phyloP scores from a whole-genome alignment of 2,329 filamentous ascomycete genomes.

The Knufia petricola region DNA sequence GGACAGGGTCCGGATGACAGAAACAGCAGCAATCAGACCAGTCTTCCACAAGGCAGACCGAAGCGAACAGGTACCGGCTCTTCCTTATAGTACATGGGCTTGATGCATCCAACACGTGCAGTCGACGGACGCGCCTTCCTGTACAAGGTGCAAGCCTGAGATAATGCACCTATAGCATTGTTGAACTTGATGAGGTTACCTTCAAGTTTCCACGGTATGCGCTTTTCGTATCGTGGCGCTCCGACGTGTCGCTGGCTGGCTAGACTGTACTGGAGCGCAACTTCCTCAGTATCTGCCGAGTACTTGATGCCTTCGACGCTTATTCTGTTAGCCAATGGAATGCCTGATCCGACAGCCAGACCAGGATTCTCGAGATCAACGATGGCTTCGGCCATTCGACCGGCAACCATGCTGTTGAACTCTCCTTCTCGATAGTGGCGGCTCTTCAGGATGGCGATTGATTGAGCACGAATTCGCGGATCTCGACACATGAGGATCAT shows the following conservation, averaged over 20 bases:
- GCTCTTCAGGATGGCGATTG: slow-evolving; percentile 1
- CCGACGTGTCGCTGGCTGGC: background rate
- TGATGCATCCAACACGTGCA: background rate
- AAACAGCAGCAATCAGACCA: background rate
- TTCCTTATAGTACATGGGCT: slow-evolving; percentile 6
- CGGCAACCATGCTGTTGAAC: slow-evolving; percentile 1
- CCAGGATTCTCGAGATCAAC: background rate
- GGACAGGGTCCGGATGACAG: too few relatives aligned
- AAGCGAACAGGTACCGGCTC: background rate
- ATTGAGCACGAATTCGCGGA: background rate
- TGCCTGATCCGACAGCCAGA: background rate
- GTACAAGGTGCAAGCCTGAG: slow-evolving; percentile 4
- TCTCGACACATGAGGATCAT: slow-evolving; percentile 1
- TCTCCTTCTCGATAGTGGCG: slow-evolving; percentile 5
- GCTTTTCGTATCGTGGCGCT: background rate
- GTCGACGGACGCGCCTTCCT: background rate
- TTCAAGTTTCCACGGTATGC: slow-evolving; percentile 5
- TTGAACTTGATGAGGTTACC: slow-evolving; percentile 2
- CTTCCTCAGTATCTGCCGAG: background rate
- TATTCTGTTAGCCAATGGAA: background rate
- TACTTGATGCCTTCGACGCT: slow-evolving; percentile 6
- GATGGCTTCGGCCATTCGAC: background rate
- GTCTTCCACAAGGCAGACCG: background rate
- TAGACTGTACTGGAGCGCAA: background rate
- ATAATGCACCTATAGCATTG: slow-evolving; percentile 2